These are phyloP conservation scores for Aspergillus diversus DNA, from an alignment of 495 filamentous ascomycete genomes.

Conservation along the genomic window DNA sequence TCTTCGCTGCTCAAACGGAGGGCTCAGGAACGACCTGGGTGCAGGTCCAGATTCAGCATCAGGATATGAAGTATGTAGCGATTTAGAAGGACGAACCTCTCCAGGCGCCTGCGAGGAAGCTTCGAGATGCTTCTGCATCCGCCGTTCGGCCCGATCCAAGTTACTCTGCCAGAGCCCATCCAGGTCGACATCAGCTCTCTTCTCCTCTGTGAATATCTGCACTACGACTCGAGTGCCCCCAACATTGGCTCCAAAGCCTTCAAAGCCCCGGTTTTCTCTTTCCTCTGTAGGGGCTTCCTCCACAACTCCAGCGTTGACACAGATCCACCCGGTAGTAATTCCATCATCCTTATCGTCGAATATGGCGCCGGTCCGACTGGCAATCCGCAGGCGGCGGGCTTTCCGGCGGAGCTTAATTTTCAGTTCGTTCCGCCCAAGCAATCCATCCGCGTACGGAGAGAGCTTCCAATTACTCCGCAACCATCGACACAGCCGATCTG, in stretches of 20 bases:
- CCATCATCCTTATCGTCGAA: slow-evolving; percentile 70
- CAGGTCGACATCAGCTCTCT: slow-evolving; percentile 80
- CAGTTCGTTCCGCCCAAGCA: slow-evolving; percentile 87
- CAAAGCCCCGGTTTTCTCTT: slow-evolving; percentile 46
- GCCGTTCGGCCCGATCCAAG: slow-evolving; percentile 45
- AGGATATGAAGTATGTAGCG: slow-evolving; percentile 25
- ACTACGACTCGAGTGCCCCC: slow-evolving; percentile 72
- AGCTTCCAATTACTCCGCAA: slow-evolving; percentile 72
- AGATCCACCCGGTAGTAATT: slow-evolving; percentile 91
- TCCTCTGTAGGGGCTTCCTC: slow-evolving; percentile 50
- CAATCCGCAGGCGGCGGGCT: slow-evolving; percentile 74
- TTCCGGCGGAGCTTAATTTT: slow-evolving; percentile 83
- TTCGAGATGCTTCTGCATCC: slow-evolving; percentile 31
- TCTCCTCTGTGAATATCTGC: slow-evolving; percentile 87
- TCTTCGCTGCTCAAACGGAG: slow-evolving; percentile 24
- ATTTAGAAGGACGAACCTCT: slow-evolving; percentile 32
- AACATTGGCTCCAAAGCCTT: slow-evolving; percentile 71
- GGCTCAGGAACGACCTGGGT: slow-evolving; percentile 19
- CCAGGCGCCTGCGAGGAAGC: slow-evolving; percentile 25
- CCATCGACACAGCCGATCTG: slow-evolving; percentile 87
- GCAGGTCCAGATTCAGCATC: slow-evolving; percentile 24
- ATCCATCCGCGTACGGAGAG: slow-evolving; percentile 77
- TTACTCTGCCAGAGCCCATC: slow-evolving; percentile 75
- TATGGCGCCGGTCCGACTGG: slow-evolving; percentile 59
- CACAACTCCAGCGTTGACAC: slow-evolving; percentile 81